These are phyloP conservation scores for Claviceps purpurea DNA, from an alignment of 2,329 filamentous ascomycete species.

Conservation along the genomic window DNA sequence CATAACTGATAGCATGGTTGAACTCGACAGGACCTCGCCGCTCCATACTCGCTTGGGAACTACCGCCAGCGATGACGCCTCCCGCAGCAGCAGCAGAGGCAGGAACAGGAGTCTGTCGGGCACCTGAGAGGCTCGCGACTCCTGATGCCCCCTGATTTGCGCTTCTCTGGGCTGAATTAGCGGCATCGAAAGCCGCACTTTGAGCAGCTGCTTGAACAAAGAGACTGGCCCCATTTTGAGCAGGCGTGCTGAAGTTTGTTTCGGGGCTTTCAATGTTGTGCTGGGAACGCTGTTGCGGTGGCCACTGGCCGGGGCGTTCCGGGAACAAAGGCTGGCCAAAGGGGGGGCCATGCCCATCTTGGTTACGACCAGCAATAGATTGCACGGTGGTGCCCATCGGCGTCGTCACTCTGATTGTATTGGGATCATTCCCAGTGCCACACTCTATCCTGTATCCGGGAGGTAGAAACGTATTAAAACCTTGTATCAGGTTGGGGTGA, in stretches of 20 bases:
- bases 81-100: constrained; percentile 40
- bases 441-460: constrained; percentile 96
- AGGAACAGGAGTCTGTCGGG: constrained; percentile 45
- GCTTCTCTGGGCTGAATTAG: constrained; percentile 19
- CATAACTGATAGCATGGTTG: constrained; percentile 97
- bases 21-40: constrained; percentile 94
- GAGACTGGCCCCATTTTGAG: constrained; percentile 33
- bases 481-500: constrained; percentile 88
- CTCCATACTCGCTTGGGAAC: constrained; percentile 52
- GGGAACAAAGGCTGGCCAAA: constrained; percentile 32
- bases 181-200: constrained; percentile 20
- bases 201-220: constrained; percentile 31
- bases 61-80: constrained; percentile 46
- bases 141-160: constrained; percentile 21
- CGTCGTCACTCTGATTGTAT: constrained; percentile 91
- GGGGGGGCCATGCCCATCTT: constrained; percentile 28
- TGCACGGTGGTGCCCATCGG: constrained; percentile 95
- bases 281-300: constrained; percentile 39
- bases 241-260: constrained; percentile 45
- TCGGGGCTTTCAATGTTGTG: constrained; percentile 52
- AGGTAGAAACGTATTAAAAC: constrained; percentile 95
- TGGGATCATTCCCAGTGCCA: constrained; percentile 83
- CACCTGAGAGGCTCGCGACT: constrained; percentile 35
- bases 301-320: constrained; percentile 39
- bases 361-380: constrained; percentile 52